Conservation (phyloP, 768 basidiomycete species). For the Agrocybe pediades region DNA sequence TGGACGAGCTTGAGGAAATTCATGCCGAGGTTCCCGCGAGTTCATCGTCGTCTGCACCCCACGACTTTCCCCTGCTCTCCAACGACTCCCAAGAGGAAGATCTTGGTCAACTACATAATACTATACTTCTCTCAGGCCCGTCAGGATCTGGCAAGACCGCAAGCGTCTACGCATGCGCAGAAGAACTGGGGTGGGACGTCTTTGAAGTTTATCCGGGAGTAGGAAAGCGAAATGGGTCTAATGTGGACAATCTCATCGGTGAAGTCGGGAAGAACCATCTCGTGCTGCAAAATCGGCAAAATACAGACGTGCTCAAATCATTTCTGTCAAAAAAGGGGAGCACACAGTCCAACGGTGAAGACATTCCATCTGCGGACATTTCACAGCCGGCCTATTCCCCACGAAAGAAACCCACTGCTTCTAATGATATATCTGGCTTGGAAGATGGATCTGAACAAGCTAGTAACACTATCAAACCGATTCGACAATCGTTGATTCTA, state of each 20-base stretch:
- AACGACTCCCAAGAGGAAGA: constrained; percentile 15
- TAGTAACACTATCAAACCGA: constrained; percentile 23
- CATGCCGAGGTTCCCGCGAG: constrained; percentile 18
- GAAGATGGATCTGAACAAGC: constrained; percentile 11
- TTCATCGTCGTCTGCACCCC: constrained; percentile 16
- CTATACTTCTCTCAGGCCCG: constrained; percentile 84
- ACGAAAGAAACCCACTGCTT: constrained; percentile 17
- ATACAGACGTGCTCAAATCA: constrained; percentile 17
- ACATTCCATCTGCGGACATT: constrained; percentile 3
- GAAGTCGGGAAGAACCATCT: constrained; percentile 94
- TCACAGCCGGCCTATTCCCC: constrained; percentile 21
- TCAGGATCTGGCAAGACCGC: constrained; percentile 89
- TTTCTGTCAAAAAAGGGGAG: constrained; percentile 19
- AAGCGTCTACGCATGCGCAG: constrained; percentile 90
- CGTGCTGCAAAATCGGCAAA: constrained; percentile 40
- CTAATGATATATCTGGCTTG: constrained; percentile 7
- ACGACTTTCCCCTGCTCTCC: constrained; percentile 4
- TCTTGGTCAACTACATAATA: constrained; percentile 69
- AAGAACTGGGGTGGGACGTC: constrained; percentile 93
- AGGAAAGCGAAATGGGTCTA: constrained; percentile 82
- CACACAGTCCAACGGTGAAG: neutral
- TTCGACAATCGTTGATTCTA: constrained; percentile 86
- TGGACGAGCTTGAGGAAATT: constrained; percentile 18
- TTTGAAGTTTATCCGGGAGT: constrained; percentile 97
- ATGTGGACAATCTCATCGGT: constrained; percentile 79